Base-by-base conservation (phyloP, 306 rosid genomes). In the Trichosanthes cucumerina region DNA sequence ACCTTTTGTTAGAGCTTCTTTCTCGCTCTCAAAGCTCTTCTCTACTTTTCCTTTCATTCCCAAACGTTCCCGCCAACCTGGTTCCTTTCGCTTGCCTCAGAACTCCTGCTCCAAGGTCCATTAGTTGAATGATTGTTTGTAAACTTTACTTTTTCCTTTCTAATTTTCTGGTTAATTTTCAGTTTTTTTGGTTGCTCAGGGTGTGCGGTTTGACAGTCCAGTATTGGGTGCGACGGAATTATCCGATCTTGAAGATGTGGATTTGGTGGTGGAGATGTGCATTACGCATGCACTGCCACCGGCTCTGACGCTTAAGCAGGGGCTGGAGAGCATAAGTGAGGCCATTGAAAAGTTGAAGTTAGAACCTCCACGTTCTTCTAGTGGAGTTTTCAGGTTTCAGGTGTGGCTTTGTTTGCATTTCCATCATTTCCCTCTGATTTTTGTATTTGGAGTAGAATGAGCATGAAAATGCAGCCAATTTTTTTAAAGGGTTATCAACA, bases 361-460 rank as follows among this genome's bases (percentile, higher is more conserved):
- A 49, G 54, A 85, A 9, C 89, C 90, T 47, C 97, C 97, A 57
- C 46, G 78, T 74, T 71, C 87, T 57, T 41, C 85, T 9, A 80
- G 81, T 19, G 98, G 97, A 57, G 80, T 91, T 77, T 82, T 91
- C 49, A 86, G 97, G 88, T 89, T 95, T 87, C 93, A 89, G 95
- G 97, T 91, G 79, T 65, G 28, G 12, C 8, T 53, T 58, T 9
- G 21, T 82, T 11, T 68, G 70, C 64, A 16, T 82, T 78, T 78
- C 11, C 7, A 19, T 39, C 31, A 7, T 4, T 21, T 79, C 41
- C 16, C 33, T n/a, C 26, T 56, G 12, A n/a, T 23, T 9, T 78
- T 78, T 44, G 23, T 34, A 44, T 28, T 80, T 53, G 19, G 75
- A 34, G 33, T 83, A 33, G 57, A 54, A 75, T 50, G 56, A 57